Base-by-base conservation (phyloP, 169 alveolate genomes). In the Cryptosporidium bovis region DNA sequence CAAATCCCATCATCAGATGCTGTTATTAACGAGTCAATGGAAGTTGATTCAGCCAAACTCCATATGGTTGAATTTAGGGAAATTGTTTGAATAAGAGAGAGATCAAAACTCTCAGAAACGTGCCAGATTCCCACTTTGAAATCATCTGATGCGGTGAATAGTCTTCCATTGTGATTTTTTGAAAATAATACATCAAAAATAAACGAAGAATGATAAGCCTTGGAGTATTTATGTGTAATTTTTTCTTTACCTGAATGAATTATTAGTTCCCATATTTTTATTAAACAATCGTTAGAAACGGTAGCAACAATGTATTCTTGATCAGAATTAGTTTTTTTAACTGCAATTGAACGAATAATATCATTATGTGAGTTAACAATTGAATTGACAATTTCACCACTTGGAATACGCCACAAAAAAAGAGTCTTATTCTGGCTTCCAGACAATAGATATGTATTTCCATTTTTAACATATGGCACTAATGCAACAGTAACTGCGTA, bases 81-180 rank as follows among this genome's bases (percentile, higher is more conserved):
- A 12, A 77, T 60, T 50, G 13, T 40, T 44, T 77, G 87, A 29
- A 58, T 18, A 12, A 48, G 48, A 20, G 15, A 44, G 4, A 77
- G 24, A 6, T 77, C 71, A 36, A 60, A 60, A 20, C 16, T 56
- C 16, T 56, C 51, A 7, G 40, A 1, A 46, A 60, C 18, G 13
- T 62, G 6, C 87, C 87, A 77, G 29, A 77, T 46, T 16, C 51
- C 87, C 8, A 77, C 71, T 7, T 15, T 34, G 20, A 58, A 62
- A 36, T 77, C 87, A 44, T 77, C 87, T 18, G 87, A 77, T n/a
- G 87, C 87, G 46, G 87, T 77, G 36, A 77, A 77, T 46, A 77
- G 44, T n/a, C 87, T 50, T 44, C 46, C 34, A 40, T 12, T 2
- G 3, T 77, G 65, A 31, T 34, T 20, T 13, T 62, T 77, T 7